Evolutionary conservation across 768 basidiomycete genomes (phyloP).

Genomic region (Suillus plorans): DNA sequence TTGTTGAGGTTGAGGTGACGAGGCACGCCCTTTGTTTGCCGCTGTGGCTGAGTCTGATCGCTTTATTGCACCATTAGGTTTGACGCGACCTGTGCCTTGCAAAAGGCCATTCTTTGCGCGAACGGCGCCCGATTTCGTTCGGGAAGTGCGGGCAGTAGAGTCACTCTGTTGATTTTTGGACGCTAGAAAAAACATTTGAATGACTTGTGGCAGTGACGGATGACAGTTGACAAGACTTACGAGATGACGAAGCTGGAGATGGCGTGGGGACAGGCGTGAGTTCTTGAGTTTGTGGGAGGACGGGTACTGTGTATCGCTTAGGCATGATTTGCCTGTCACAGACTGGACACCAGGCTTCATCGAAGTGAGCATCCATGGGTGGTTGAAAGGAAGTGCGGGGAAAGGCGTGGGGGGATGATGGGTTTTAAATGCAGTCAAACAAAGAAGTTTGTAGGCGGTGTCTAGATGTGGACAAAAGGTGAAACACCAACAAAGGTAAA

Average conservation of each 20-base stretch:
- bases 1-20: conserved; percentile 19
- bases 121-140: conserved; percentile 35
- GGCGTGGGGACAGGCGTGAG: conserved; percentile 32
- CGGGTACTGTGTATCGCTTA: conserved; percentile 60
- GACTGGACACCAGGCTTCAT: conserved; percentile 78
- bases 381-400: conserved; percentile 9
- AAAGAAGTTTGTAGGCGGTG: conserved; percentile 8
- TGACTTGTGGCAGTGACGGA: not conserved
- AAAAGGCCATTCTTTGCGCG: conserved; percentile 51
- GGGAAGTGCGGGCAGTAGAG: conserved; percentile 26
- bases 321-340: conserved; percentile 80
- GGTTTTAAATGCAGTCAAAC: conserved; percentile 2
- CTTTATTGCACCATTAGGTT: conserved; percentile 57
- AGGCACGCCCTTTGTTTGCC: conserved; percentile 14
- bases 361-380: conserved; percentile 42
- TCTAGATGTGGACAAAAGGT: conserved; percentile 9
- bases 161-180: conserved; percentile 30
- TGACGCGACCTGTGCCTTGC: conserved; percentile 64
- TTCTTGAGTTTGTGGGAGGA: conserved; percentile 27
- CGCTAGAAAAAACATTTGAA: conserved; percentile 14
- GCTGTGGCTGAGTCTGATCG: conserved; percentile 24
- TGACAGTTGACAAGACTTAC: conserved; percentile 30
- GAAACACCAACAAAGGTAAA: conserved; percentile 19
- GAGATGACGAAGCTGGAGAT: conserved; percentile 38
- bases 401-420: conserved; percentile 8